A percentile compares a stretch with the other conserved stretches of the same genome.
Conservation (phyloP, 2,329 filamentous ascomycete species). For the Alternaria metachromatica region DNA sequence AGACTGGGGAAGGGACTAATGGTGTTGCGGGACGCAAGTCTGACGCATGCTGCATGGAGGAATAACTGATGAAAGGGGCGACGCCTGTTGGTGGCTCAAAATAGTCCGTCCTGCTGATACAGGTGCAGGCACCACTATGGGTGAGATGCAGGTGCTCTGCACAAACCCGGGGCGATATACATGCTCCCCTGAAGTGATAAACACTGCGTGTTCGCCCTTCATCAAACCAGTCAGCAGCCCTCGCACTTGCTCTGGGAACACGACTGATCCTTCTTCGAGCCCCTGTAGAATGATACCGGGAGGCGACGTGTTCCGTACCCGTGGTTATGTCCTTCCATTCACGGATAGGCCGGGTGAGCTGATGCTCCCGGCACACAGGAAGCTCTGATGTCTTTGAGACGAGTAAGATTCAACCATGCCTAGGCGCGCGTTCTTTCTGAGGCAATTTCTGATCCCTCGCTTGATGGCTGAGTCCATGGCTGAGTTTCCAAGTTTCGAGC, state of each 20-base stretch:
- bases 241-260: not conserved
- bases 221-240: conserved; percentile 1
- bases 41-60: not conserved
- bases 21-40: conserved; percentile 6
- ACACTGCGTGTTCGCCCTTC: not conserved
- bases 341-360: not conserved
- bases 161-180: conserved; percentile 1
- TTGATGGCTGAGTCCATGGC: not conserved
- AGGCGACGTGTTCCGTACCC: not conserved
- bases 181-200: conserved; percentile 6
- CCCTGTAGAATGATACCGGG: not conserved
- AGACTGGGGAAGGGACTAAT: conserved; percentile 11
- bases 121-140: conserved; percentile 8
- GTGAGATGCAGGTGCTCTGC: conserved; percentile 9
- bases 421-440: not conserved
- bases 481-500: not conserved
- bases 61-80: not conserved
- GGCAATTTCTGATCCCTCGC: not conserved
- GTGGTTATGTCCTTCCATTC: not conserved
- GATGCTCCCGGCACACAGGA: not conserved
- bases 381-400: not conserved
- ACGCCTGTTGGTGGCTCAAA: conserved; percentile 1
- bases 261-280: not conserved
- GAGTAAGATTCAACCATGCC: not conserved
- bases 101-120: conserved; percentile 8